Evolutionary conservation across 305 asterid species (phyloP).

Genomic region (Andrographis paniculata): DNA sequence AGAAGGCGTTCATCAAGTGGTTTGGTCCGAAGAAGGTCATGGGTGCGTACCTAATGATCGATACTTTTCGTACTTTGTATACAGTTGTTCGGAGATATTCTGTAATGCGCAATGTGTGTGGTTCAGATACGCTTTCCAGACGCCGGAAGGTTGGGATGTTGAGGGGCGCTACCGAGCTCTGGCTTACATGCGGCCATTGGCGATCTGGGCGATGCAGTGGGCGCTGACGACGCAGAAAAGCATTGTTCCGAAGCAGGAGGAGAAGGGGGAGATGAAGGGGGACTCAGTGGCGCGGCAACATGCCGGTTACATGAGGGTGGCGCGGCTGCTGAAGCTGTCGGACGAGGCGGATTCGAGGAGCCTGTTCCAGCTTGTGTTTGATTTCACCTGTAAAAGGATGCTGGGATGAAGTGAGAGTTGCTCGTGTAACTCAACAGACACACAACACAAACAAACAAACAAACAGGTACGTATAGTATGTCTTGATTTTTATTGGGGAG

Average conservation of each 20-base stretch:
- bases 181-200: conserved; percentile 86
- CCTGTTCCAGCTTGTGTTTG: conserved; percentile 65
- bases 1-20: conserved; percentile 64
- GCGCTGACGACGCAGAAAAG: conserved; percentile 50
- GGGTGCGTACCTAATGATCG: too few relatives aligned
- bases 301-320: conserved; percentile 63
- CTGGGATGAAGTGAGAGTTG: conserved; percentile 41
- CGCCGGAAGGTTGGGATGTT: conserved; percentile 81
- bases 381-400: conserved; percentile 79
- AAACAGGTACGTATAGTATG: too few relatives aligned
- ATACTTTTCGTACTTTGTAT: background rate
- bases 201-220: conserved; percentile 99
- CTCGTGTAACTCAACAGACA: too few relatives aligned
- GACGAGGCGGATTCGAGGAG: conserved; percentile 61
- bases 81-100: background rate
- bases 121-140: conserved; percentile 79
- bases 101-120: conserved; percentile 1
- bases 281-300: conserved; percentile 64
- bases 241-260: conserved; percentile 29
- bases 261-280: conserved; percentile 37
- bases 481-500: too few relatives aligned
- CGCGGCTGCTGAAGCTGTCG: conserved; percentile 61
- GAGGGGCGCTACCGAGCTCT: conserved; percentile 70
- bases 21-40: conserved; percentile 69
- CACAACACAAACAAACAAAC: too few relatives aligned